Evolutionary conservation across 108 stramenopile genomes (phyloP).

Genomic region (Aurantiochytrium sp.): DNA sequence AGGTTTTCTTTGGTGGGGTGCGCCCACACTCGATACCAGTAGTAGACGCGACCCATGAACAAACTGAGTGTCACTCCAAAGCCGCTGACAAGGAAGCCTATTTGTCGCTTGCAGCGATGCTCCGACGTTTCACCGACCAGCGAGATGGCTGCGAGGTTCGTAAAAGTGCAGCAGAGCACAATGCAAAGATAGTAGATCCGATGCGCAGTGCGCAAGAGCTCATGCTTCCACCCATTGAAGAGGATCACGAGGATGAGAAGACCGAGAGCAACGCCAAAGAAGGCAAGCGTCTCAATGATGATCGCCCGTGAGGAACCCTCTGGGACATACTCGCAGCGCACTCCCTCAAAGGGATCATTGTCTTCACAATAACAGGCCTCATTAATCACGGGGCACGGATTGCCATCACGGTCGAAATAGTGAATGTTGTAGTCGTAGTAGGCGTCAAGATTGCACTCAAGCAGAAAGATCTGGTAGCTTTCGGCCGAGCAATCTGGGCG

Average conservation of each 20-base stretch:
- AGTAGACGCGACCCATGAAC: neutral
- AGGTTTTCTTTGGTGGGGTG: neutral
- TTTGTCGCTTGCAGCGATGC: neutral
- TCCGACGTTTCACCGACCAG: neutral
- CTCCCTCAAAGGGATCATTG: neutral
- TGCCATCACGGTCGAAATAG: neutral
- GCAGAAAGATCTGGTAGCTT: neutral
- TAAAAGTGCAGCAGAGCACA: neutral
- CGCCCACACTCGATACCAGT: conserved; percentile 10
- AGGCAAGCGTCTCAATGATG: neutral
- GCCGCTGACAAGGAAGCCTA: neutral
- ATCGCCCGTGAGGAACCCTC: neutral
- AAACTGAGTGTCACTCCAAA: neutral
- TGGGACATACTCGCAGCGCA: neutral
- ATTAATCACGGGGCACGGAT: neutral
- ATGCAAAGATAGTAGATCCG: neutral
- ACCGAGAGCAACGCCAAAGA: neutral
- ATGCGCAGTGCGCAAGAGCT: neutral
- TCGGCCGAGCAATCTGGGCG: neutral
- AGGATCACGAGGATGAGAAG: neutral
- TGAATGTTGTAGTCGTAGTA: neutral
- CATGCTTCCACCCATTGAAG: neutral
- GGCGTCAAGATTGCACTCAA: neutral
- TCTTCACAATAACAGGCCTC: neutral
- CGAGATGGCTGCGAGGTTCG: neutral